Base-by-base conservation (phyloP, 768 basidiomycete species). In the Glaciozyma martinii region DNA sequence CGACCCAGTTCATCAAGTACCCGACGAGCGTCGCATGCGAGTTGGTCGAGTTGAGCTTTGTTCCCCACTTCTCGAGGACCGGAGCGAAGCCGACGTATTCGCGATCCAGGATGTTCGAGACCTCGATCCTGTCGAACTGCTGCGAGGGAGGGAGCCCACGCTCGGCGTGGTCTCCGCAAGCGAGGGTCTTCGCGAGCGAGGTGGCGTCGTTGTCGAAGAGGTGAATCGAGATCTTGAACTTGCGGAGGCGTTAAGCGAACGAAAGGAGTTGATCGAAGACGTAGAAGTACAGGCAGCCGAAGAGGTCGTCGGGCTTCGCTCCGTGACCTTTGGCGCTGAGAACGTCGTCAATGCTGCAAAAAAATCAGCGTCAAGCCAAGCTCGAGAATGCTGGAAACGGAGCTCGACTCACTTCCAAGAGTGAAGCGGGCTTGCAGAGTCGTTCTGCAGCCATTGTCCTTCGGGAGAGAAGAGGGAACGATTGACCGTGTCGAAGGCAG, bases 231-330 rank as follows among this genome's bases (percentile, higher is more conserved):
- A 81, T 73, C 21, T 69, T 66, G 52, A 77, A 75, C 27, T 70
- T 74, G 21, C 74, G 75, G 40, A 81, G 66, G 5, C 79, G 77
- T 25, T 69, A 49, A 0, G 76, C 68, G 70, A 82, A 81, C 0
- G 70, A 69, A 23, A 72, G 72, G 18, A 82, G 74, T 65, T 81
- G 75, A 18, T 79, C 75, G 6, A 77, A 75, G 32, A 82, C 61
- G 65, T 77, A 78, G 61, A 82, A 81, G 71, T 81, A 81, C 40
- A 82, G 78, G 57, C 81, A 82, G 6, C 82, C 82, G 61, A 79
- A 81, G 40, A 81, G 75, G 69, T 82, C 82, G 59, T 79, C 81
- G 0, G 72, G 63, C 9, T 72, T 74, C 10, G 78, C 77, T 3
- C 81, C 80, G 29, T 79, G 74, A 1, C 74, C 76, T 46, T 62